Conservation (phyloP, 371 early-diverging fungal genomes). For the Lichtheimia ornata region DNA sequence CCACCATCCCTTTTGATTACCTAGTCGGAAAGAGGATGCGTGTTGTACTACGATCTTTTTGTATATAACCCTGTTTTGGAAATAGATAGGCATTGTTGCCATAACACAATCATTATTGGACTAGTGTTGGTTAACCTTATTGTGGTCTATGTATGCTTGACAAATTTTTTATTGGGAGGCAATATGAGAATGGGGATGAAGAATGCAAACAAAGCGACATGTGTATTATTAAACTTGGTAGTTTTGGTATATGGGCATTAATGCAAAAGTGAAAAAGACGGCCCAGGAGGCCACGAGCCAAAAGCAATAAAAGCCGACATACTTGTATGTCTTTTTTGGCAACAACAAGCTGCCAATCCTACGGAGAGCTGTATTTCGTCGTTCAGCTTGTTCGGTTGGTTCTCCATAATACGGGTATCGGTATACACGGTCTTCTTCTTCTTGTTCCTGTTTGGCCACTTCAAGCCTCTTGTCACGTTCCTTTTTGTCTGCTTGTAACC, state of each 20-base stretch:
- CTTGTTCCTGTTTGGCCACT: conserved; percentile 25
- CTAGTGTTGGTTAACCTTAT: too few species aligned
- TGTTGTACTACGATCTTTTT: too few species aligned
- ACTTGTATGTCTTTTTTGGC: conserved; percentile 24
- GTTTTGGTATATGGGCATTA: conserved; percentile 47
- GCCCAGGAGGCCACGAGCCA: conserved; percentile 45
- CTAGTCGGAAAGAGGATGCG: too few species aligned
- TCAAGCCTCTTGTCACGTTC: conserved; percentile 39
- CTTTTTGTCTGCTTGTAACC: conserved; percentile 38
- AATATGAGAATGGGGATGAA: too few species aligned
- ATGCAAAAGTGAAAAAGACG: conserved; percentile 45
- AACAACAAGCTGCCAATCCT: conserved; percentile 33
- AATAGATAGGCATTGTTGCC: too few species aligned
- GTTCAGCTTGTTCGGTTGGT: conserved; percentile 17
- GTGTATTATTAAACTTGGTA: conserved; percentile 15
- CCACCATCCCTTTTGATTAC: too few species aligned
- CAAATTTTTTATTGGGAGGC: too few species aligned
- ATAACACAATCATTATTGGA: too few species aligned
- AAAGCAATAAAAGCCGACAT: conserved; percentile 29
- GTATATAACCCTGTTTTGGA: too few species aligned
- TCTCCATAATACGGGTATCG: conserved; percentile 21
- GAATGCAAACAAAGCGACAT: too few species aligned
- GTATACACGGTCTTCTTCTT: conserved; percentile 21
- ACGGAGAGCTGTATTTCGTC: conserved; percentile 17
- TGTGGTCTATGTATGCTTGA: too few species aligned